Percentiles rank a stretch among this genome's conserved stretches.
Conservation (phyloP, 2,329 filamentous ascomycete genomes). For the Colletotrichum simmondsii region DNA sequence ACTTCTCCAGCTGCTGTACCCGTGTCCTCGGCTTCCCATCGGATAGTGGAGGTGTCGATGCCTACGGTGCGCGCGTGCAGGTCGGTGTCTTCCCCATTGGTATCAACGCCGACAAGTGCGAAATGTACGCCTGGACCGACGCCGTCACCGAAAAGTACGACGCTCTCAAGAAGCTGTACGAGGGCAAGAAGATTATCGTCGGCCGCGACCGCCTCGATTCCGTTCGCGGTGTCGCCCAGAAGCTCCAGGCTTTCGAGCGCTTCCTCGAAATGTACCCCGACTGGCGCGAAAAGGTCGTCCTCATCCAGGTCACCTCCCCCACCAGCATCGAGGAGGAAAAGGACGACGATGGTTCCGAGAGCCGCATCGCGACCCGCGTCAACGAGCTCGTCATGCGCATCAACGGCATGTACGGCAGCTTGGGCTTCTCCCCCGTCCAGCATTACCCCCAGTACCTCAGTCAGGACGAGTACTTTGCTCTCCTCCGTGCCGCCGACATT, state of each 20-base stretch:
- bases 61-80: slow-evolving; percentile 87
- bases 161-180: slow-evolving; percentile 80
- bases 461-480: slow-evolving; percentile 91
- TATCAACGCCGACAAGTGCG: slow-evolving; percentile 86
- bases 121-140: slow-evolving; percentile 78
- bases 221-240: slow-evolving; percentile 93
- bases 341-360: slow-evolving; percentile 72
- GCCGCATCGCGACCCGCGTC: slow-evolving; percentile 87
- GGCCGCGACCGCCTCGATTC: slow-evolving; percentile 94
- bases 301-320: slow-evolving; percentile 95
- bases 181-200: slow-evolving; percentile 94
- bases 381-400: slow-evolving; percentile 92
- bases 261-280: slow-evolving; percentile 92
- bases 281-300: slow-evolving; percentile 90
- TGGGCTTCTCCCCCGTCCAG: slow-evolving; percentile 90
- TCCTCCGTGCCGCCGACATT: slow-evolving; percentile 90
- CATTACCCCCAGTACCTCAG: slow-evolving; percentile 95
- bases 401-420: slow-evolving; percentile 88
- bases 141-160: slow-evolving; percentile 77
- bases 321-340: slow-evolving; percentile 82
- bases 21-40: slow-evolving; percentile 91
- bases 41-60: slow-evolving; percentile 85
- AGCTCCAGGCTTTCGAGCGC: slow-evolving; percentile 91
- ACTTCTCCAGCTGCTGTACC: slow-evolving; percentile 95
- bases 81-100: slow-evolving; percentile 96